Percentiles rank a stretch among this genome's conserved stretches.
phyloP scores from a whole-genome alignment of 768 basidiomycete species.

The Austroboletus festivus region DNA sequence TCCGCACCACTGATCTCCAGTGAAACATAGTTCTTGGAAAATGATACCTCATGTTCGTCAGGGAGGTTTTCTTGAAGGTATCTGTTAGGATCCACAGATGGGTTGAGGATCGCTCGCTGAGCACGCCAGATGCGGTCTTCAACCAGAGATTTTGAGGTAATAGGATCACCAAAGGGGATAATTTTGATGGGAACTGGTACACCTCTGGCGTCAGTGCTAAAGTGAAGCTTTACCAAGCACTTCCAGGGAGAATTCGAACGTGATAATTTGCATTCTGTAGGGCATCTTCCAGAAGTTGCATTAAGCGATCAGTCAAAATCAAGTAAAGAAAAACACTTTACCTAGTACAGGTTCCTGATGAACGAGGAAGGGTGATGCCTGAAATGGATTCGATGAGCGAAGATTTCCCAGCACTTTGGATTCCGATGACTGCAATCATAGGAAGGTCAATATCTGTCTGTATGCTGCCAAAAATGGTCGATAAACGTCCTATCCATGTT shows the following conservation, averaged over 20 bases:
- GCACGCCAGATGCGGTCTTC: conserved; percentile 67
- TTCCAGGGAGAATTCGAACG: conserved; percentile 42
- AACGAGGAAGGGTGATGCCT: conserved; percentile 65
- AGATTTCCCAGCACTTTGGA: conserved; percentile 73
- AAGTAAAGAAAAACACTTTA: conserved; percentile 15
- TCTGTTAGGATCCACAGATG: conserved; percentile 25
- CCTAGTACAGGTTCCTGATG: conserved; percentile 75
- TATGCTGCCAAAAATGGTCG: conserved; percentile 38
- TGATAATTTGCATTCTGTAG: conserved; percentile 54
- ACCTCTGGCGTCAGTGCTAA: conserved; percentile 38
- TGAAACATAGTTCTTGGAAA: conserved; percentile 57
- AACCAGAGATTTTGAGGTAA: conserved; percentile 50
- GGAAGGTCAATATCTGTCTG: conserved; percentile 71
- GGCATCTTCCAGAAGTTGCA: conserved; percentile 45
- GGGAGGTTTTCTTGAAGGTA: conserved; percentile 16
- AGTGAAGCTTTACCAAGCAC: conserved; percentile 48
- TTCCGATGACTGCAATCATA: conserved; percentile 71
- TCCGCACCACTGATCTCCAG: conserved; percentile 57
- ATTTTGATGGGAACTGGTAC: conserved; percentile 38
- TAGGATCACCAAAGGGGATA: conserved; percentile 44
- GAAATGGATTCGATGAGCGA: conserved; percentile 78
- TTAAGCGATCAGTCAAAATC: neutral
- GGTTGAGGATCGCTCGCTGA: conserved; percentile 64
- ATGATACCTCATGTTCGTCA: conserved; percentile 30
- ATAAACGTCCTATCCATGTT: neutral